Percentiles rank a stretch among this genome's conserved stretches.
Evolutionary conservation across 2,329 filamentous ascomycete genomes (phyloP).

Genomic region (Rhynchosporium graminicola): DNA sequence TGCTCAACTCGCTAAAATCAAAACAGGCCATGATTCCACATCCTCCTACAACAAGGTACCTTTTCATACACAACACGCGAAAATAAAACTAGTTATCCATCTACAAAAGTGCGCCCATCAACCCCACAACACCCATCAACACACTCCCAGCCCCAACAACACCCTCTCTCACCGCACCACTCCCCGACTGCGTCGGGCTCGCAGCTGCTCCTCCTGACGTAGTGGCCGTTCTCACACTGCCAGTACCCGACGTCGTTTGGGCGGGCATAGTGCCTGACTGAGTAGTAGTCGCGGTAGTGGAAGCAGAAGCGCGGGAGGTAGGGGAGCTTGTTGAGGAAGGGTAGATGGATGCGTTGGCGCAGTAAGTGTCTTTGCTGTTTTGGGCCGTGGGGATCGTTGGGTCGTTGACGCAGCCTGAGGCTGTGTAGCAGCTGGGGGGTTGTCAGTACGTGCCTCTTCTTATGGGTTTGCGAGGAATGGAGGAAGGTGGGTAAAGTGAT

Average conservation of each 20-base stretch:
- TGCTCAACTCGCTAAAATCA: no score
- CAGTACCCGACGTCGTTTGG: slow-evolving; percentile 8
- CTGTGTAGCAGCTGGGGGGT: slow-evolving; percentile 44
- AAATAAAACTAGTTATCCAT: not conserved
- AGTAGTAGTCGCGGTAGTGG: slow-evolving; percentile 19
- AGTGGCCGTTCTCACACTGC: slow-evolving; percentile 17
- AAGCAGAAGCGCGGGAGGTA: slow-evolving; percentile 26
- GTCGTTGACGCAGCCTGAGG: slow-evolving; percentile 63
- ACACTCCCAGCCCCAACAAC: slow-evolving; percentile 27
- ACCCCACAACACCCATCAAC: slow-evolving; percentile 29
- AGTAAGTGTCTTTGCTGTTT: slow-evolving; percentile 32
- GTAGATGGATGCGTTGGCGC: slow-evolving; percentile 33
- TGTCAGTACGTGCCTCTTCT: not conserved
- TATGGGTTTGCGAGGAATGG: not conserved
- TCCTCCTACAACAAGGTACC: no score
- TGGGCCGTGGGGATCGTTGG: slow-evolving; percentile 32
- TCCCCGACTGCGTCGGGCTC: slow-evolving; percentile 18
- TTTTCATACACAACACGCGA: no score
- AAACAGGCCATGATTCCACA: no score
- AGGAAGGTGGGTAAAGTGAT: not conserved
- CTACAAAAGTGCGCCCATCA: slow-evolving; percentile 33
- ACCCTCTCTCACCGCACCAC: slow-evolving; percentile 23
- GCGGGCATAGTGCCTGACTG: slow-evolving; percentile 15
- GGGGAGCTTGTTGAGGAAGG: slow-evolving; percentile 23
- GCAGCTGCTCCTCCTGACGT: slow-evolving; percentile 19